A percentile compares a stretch with the other conserved stretches of the same genome.
Conservation (phyloP, 108 stramenopile genomes). For the Skeletonema costatum region DNA sequence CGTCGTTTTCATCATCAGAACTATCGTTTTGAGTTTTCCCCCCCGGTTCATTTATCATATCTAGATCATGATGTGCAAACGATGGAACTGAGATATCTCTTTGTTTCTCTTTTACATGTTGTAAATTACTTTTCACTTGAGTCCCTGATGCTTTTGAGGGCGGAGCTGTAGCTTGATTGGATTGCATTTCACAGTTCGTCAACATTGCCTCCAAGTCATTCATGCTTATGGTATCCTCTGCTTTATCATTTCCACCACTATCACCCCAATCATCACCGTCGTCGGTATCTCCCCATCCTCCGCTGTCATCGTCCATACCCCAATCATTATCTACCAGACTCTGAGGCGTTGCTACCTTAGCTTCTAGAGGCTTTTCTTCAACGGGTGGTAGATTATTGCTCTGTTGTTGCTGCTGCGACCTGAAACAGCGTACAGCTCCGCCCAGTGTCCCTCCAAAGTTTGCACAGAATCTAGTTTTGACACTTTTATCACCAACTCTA, state of each 20-base stretch:
- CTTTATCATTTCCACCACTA: not conserved
- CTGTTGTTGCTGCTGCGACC: slow-evolving; percentile 23
- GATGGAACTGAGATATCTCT: slow-evolving; percentile 2
- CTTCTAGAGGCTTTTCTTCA: not conserved
- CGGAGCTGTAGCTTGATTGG: slow-evolving; percentile 2
- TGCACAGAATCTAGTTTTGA: slow-evolving; percentile 33
- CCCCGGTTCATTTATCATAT: slow-evolving; percentile 60
- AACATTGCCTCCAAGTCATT: slow-evolving; percentile 72
- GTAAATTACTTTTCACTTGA: slow-evolving; percentile 9
- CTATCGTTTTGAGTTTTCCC: slow-evolving; percentile 7
- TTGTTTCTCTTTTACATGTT: slow-evolving; percentile 4
- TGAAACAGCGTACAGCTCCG: slow-evolving; percentile 51
- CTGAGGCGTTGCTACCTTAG: not conserved
- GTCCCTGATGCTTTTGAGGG: not conserved
- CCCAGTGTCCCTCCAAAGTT: slow-evolving; percentile 25
- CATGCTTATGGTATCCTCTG: slow-evolving; percentile 19
- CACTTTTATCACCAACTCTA: not conserved
- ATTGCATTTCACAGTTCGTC: slow-evolving; percentile 45
- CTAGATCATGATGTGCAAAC: slow-evolving; percentile 52
- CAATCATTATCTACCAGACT: slow-evolving; percentile 54
- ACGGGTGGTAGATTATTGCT: not conserved
- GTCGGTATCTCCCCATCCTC: slow-evolving; percentile 16
- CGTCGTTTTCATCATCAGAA: slow-evolving; percentile 56
- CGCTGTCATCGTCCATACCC: slow-evolving; percentile 44
- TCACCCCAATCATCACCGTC: slow-evolving; percentile 29